Base-by-base conservation (phyloP, 2,329 filamentous ascomycete species). In the Venturia oleaginea region DNA sequence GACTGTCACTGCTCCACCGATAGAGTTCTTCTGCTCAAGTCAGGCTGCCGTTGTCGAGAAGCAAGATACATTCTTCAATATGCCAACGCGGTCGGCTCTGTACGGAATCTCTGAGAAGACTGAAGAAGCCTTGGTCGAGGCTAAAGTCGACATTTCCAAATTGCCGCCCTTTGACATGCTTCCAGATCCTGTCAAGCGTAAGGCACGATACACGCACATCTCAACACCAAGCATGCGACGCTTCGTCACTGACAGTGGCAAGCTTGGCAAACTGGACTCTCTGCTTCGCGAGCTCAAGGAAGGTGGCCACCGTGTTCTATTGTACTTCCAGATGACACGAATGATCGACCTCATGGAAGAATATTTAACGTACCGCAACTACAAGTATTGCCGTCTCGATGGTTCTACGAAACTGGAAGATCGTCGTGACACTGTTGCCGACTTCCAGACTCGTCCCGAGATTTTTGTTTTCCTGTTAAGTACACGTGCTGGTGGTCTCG, bases 281-380 rank as follows among this genome's bases (percentile, higher is more conserved):
- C 81, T 99, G 22, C 83, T 99, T 17, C 90, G 90, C 74, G 84
- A 92, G 75, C 86, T 99, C 71, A 99, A 97, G 82, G 89, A 91
- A 67, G 90, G 89, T 67, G 90, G 90, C 42, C 94, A 99, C 71
- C 92, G 94, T 72, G 94, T 99, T 27, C 81, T 99, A 63, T 81
- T 99, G 24, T 99, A 99, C 82, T 99, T 99, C 90, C 94, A 99
- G 81, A 99, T 99, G 94, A 99, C 94, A 4, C 90, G 91, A 73
- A 99, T 99, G 94, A 97, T 99, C 73, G 93, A 99, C 75, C 81
- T 99, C 66, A 97, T 97, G 90, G 94, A 99, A 76, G 94, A 99
- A 77, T 99, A 97, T 71, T 82, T 99, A 66, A 97, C 94, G 0
- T 97, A 97, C 79, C 91, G 94, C 74, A 97, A 97, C 78, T 97